Evolutionary conservation across 768 basidiomycete genomes (phyloP), one percentile per base, ranked within the genome.

Genomic region (Hortiboletus flavorubellus): DNA sequence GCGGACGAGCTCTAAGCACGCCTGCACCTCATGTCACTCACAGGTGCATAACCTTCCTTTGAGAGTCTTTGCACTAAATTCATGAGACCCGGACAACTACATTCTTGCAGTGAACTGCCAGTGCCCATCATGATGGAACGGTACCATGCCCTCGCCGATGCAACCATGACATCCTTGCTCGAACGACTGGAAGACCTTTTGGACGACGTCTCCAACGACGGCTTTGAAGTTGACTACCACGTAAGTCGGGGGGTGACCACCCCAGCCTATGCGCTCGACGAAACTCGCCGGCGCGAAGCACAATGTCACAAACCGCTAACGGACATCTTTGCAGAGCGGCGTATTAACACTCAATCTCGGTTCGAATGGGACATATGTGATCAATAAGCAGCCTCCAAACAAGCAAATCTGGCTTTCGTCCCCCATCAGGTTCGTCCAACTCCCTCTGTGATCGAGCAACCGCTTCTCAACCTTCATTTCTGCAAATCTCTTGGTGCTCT

Each of bases 321-420:
- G 52, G 16, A 37, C 29, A 55, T 56, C 41, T 26, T 55, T 29
- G 33, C 69, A 96, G 94, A 86, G 87, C 64, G 94, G 94, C n/a
- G 94, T 97, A 31, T 70, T 97, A 34, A 97, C 93, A 1, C 80
- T 96, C 42, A 78, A 76, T 46, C 77, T 95, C 15, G 93, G 86
- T 31, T 73, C 78, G 39, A 75, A 85, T 52, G 93, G 92, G 14
- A 96, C 90, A 11, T 97, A 96, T 73, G 94, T 96, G 30, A 87
- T 97, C 73, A 97, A 97, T 73, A 97, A 96, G 76, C 94, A 97
- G 68, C 94, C 94, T 11, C 94, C 94, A 7, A 97, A 97, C 69
- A 93, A 93, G 74, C 94, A 97, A 68, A 96, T 97, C 62, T 97
- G 94, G 94, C 77, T 97, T 18, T 94, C 92, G 5, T 93, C 90